Conservation (phyloP, 202 grass and related monocot species). For the Setaria italica region DNA sequence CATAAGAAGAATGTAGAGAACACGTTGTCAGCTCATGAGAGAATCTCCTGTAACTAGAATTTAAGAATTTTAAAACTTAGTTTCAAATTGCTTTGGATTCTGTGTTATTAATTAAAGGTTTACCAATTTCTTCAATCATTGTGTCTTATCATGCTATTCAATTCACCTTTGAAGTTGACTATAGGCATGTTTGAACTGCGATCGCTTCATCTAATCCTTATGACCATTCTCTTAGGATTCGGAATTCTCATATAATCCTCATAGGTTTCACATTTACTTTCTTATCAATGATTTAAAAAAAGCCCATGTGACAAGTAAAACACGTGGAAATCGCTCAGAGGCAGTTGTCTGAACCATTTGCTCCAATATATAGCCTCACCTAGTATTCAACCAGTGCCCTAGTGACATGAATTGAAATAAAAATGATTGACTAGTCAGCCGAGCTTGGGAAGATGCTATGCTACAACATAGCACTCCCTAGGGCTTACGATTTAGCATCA, state of each 20-base stretch:
- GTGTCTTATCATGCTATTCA: too few relatives aligned
- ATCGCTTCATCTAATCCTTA: neutral
- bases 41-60: neutral
- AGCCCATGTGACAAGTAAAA: neutral
- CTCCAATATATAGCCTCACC: too few relatives aligned
- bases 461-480: too few relatives aligned
- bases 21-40: neutral
- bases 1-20: too few relatives aligned
- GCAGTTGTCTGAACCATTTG: too few relatives aligned
- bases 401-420: neutral
- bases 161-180: neutral
- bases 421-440: neutral
- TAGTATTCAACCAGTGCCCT: neutral
- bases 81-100: neutral
- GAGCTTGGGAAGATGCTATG: neutral
- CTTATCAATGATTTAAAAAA: neutral
- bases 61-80: neutral
- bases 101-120: neutral
- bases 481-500: too few relatives aligned
- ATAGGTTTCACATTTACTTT: neutral
- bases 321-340: accelerated
- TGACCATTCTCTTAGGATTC: neutral
- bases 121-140: too few relatives aligned
- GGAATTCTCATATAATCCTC: too few relatives aligned
- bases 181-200: neutral